These are phyloP conservation scores for Candida sanyaensis DNA, from an alignment of 1,139 yeast genomes.

Conservation along the genomic window DNA sequence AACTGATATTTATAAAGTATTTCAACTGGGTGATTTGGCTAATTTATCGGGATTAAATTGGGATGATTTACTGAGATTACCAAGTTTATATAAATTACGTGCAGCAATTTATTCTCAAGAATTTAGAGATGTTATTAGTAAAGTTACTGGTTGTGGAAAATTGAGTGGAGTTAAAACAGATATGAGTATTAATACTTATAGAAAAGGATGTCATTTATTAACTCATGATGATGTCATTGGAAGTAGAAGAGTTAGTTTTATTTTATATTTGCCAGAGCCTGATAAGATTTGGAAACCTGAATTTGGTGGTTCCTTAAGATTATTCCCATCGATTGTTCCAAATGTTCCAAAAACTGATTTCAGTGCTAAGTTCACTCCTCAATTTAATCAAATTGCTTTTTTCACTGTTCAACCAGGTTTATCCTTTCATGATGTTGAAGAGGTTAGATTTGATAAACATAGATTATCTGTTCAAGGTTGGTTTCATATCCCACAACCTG, in stretches of 20 bases:
- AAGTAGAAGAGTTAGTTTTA: constrained; percentile 88
- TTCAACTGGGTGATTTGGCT: constrained; percentile 94
- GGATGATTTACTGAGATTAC: constrained; percentile 72
- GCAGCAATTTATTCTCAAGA: constrained; percentile 85
- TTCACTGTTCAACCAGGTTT: constrained; percentile 96
- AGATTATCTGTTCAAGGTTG: constrained; percentile 95
- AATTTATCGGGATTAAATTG: constrained; percentile 83
- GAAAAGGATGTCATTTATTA: constrained; percentile 88
- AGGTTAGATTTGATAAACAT: constrained; percentile 86
- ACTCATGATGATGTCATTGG: constrained; percentile 99
- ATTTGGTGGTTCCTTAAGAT: constrained; percentile 90
- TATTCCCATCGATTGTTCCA: constrained; percentile 84
- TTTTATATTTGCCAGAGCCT: constrained; percentile 90
- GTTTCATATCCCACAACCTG: constrained; percentile 96
- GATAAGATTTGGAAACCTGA: constrained; percentile 81
- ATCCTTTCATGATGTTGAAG: constrained; percentile 97
- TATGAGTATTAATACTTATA: constrained; percentile 88
- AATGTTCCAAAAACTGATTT: constrained; percentile 88
- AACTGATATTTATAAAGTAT: constrained; percentile 94
- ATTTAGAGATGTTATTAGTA: constrained; percentile 80
- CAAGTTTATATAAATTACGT: constrained; percentile 73
- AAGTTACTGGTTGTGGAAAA: constrained; percentile 85
- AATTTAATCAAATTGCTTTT: constrained; percentile 93
- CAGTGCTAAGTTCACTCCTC: constrained; percentile 74
- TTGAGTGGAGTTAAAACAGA: constrained; percentile 89